These are phyloP conservation scores for Arabidopsis arenosa DNA, from an alignment of 345 rosid species.

Conservation along the genomic window DNA sequence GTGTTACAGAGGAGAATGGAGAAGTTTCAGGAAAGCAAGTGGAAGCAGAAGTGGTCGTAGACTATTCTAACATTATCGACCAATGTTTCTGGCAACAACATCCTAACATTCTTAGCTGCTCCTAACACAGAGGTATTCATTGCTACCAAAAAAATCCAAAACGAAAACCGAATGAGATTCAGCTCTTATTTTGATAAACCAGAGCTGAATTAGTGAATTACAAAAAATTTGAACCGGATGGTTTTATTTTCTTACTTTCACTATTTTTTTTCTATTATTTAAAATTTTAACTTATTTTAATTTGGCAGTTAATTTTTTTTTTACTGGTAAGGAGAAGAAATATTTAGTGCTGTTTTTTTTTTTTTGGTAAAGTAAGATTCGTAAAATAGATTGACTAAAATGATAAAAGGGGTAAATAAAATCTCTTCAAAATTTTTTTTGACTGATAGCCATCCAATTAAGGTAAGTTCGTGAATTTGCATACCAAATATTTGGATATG, in stretches of 20 bases:
- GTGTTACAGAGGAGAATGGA: conserved; percentile 33
- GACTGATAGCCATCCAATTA: not conserved
- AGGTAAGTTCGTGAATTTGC: conserved; percentile 1
- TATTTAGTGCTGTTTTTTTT: not conserved
- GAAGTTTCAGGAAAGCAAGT: conserved; percentile 14
- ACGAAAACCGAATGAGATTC: not conserved
- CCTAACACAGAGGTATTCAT: not conserved
- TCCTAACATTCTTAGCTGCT: conserved; percentile 49
- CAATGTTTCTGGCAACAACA: conserved; percentile 64
- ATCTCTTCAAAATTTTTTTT: not conserved
- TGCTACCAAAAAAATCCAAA: not conserved
- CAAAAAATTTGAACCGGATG: not conserved
- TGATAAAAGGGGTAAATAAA: not conserved
- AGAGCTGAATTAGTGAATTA: not conserved
- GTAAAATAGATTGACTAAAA: conserved; percentile 8
- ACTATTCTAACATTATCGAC: conserved; percentile 66
- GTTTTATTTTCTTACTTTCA: not conserved
- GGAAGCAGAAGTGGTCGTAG: conserved; percentile 43
- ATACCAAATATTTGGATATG: not conserved
- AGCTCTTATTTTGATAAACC: not conserved
- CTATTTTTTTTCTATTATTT: not conserved
- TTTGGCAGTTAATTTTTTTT: not conserved
- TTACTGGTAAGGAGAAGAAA: conserved; percentile 18
- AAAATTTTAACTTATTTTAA: not conserved
- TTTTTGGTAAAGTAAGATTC: not conserved